Evolutionary conservation across 106 monocot species (phyloP), one percentile per base, ranked within the genome.

Genomic region (Triglochin maritima): DNA sequence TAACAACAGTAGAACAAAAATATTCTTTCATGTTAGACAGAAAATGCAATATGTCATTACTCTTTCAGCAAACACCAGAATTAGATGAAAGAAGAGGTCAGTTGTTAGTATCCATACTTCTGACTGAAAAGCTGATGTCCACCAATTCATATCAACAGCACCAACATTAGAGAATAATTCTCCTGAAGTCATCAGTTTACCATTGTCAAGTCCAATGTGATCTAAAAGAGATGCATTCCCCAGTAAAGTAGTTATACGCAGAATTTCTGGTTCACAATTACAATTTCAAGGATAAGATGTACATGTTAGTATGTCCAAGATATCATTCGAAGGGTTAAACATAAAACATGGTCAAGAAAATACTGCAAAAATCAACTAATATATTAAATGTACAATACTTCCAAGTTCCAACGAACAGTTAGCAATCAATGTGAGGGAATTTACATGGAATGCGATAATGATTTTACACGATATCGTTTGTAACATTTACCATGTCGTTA

Each of bases 81-180:
- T 78, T 80, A 80, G 78, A 77, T 78, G 73, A 57, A 94, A 86
- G 72, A 60, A 77, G 49, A 59, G 29, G 86, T 29, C 29, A 29
- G 94, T 96, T 84, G 89, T 89, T 84, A 94, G 85, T 79, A 90
- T 81, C 81, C 95, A 62, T 96, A 96, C 95, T 90, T 96, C 95
- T 81, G 90, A 78, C 82, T 84, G 93, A 75, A 87, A 90, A 55
- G 85, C 80, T 73, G 90, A 85, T 67, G 82, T 64, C 95, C 95
- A 96, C 62, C 85, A 81, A 86, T 85, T 96, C 60, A 90, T 81
- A 60, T 96, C 90, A 81, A 87, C 77, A 53, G 77, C 85, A 71
- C 84, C 85, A 81, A 77, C 90, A 85, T 87, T 87, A 41, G 94
- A 83, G 87, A 81, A 87, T 63, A 88, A 76, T 79, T 87, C 90